Evolutionary conservation across 2,329 filamentous ascomycete genomes (phyloP), one percentile per base, ranked within the genome.

Genomic region (Domatiomyces globalis): DNA sequence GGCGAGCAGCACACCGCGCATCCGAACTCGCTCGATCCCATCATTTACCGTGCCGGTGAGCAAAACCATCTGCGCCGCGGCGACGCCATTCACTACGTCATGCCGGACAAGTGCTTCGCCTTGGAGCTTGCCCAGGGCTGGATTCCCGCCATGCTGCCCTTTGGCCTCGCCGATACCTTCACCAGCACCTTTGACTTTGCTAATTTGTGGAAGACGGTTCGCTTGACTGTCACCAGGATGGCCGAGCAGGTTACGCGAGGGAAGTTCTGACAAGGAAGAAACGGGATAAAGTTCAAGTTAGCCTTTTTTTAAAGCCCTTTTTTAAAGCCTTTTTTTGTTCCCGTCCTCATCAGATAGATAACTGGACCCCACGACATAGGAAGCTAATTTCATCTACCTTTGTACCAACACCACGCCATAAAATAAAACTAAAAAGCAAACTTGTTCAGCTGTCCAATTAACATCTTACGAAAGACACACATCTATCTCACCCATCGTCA

Each of bases 91-190:
- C 86, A 92, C 76, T 90, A 90, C 71, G 81, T 78, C 71, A 87
- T 89, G 83, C 79, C 84, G 55, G 76, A 77, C 52, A 73, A 71
- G 54, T 88, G 84, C 73, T 89, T 87, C 69, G 86, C 86, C 49
- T 75, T 92, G 60, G 86, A 90, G 74, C 86, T 89, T 68, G 85
- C 85, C n/a, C 64, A 67, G 51, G 87, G 88, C 57, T 94, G 87
- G 86, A 94, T 95, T 68, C 88, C 88, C 46, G 85, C 85, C 52
- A 94, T 95, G 88, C 73, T 95, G 49, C 84, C 85, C 67, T 94
- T 94, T 67, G 88, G 88, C 54, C 90, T 84, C 66, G 85, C 87
- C 56, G 88, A 94, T 68, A 81, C 79, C 46, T 75, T 94, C 53
- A 79, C 75, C 50, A 88, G 83, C 68, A 94, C 87, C 4, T 73